Evolutionary conservation across 306 rosid species (phyloP), one percentile per base, ranked within the genome.

Genomic region (Acacia melanoxylon): DNA sequence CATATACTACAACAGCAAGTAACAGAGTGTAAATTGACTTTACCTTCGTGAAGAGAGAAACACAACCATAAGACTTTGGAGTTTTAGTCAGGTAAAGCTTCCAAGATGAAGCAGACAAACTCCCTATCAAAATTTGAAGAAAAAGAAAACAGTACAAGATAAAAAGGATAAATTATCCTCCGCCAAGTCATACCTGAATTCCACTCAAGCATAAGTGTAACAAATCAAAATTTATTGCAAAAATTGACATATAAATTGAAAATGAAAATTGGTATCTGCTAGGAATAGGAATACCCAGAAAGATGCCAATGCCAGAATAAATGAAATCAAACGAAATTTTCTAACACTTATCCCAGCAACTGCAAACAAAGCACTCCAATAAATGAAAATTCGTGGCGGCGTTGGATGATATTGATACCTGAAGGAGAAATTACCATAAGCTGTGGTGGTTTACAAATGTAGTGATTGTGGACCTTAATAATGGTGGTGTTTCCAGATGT

Each of bases 21-120:
- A 52, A 27, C 48, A 72, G 62, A 72, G 56, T 67, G 65, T 20
- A 70, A 78, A 83, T 27, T 68, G 76, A 40, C 20, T 70, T 68
- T 80, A 93, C 99, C 96, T 93, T 95, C 88, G 87, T 86, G 81
- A 95, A 93, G 83, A 89, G 98, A 27, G 96, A 92, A 75, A 91
- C 90, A 81, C 94, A 92, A 74, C 90, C 94, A 59, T 93, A 89
- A 83, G 92, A 91, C 86, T 93, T 93, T 25, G 97, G 94, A 87
- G 98, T 94, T 86, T 84, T 93, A 68, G 92, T 92, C 1, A 94
- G 99, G 85, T 59, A 91, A 27, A 96, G 94, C 82, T 95, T 93
- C 1, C 91, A 89, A 63, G 94, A 88, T 78, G 98, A 93, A 74
- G 92, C 76, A 75, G 85, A 78, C 91, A 92, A 80, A 83, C 92